A percentile compares a stretch with the other conserved stretches of the same genome.
phyloP scores from a whole-genome alignment of 306 rosid genomes.

The Geum urbanum region DNA sequence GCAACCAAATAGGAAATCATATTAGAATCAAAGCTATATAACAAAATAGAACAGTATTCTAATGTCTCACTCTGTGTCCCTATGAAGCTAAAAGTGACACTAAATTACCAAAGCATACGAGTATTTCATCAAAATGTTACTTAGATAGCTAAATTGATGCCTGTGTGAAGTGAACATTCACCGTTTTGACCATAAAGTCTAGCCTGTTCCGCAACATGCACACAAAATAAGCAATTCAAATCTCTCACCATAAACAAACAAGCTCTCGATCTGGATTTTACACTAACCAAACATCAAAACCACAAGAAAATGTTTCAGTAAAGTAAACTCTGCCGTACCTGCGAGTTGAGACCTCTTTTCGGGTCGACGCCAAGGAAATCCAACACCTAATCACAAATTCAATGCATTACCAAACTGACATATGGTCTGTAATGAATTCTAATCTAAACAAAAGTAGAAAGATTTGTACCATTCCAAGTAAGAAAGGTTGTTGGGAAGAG shows the following conservation, averaged over 20 bases:
- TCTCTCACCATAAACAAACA: not conserved
- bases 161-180: conserved; percentile 30
- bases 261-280: not conserved
- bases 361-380: conserved; percentile 83
- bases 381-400: conserved; percentile 49
- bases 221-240: not conserved
- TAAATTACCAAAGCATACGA: not conserved
- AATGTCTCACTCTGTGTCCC: not conserved
- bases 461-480: too few species aligned
- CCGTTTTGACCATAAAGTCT: conserved; percentile 73
- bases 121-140: not conserved
- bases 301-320: not conserved
- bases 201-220: conserved; percentile 68
- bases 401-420: not conserved
- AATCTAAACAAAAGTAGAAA: too few species aligned
- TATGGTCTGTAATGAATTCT: too few species aligned
- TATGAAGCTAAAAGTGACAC: not conserved
- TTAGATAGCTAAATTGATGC: not conserved
- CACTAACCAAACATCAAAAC: not conserved
- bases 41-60: not conserved
- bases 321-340: conserved; percentile 43
- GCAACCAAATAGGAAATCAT: conserved; percentile 32
- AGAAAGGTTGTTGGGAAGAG: too few species aligned
- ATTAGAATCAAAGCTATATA: conserved; percentile 27
- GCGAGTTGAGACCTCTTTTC: conserved; percentile 63